Percentiles rank a stretch among this genome's conserved stretches.
Evolutionary conservation across 495 filamentous ascomycete species (phyloP).

Genomic region (Penicillium lividum): DNA sequence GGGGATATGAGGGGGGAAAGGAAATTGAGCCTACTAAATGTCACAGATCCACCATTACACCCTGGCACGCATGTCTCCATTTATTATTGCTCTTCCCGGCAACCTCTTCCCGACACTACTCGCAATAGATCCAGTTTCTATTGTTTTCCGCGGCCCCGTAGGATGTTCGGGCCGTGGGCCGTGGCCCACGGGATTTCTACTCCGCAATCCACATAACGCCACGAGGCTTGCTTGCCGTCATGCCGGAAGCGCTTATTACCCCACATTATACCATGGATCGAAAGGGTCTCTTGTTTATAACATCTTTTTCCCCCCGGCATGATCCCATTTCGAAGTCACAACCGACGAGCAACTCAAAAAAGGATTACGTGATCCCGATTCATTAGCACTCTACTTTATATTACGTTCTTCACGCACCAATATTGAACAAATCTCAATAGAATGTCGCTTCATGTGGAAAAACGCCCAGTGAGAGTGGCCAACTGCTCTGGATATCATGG

Average conservation of each 20-base stretch:
- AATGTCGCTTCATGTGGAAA: conserved; percentile 19
- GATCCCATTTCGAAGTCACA: not conserved
- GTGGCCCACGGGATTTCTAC: not conserved
- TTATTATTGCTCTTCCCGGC: not conserved
- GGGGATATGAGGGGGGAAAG: not conserved
- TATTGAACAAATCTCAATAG: no score
- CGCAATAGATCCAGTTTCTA: not conserved
- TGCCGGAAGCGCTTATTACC: not conserved
- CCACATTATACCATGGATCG: not conserved
- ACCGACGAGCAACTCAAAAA: no score
- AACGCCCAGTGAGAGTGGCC: conserved; percentile 44
- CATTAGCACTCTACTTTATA: not conserved
- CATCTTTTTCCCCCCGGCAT: not conserved
- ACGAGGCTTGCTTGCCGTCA: not conserved
- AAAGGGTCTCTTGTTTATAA: not conserved
- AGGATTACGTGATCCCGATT: not conserved
- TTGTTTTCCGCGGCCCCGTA: not conserved
- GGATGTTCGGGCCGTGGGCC: not conserved
- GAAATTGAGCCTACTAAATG: not conserved
- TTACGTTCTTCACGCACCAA: not conserved
- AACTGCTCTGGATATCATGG: conserved; percentile 52
- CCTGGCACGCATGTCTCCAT: not conserved
- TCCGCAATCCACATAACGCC: not conserved
- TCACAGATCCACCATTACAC: no score
- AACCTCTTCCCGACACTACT: not conserved